These are phyloP conservation scores for Neostapfia colusana DNA, from an alignment of 176 grass and related monocot species.

Conservation along the genomic window DNA sequence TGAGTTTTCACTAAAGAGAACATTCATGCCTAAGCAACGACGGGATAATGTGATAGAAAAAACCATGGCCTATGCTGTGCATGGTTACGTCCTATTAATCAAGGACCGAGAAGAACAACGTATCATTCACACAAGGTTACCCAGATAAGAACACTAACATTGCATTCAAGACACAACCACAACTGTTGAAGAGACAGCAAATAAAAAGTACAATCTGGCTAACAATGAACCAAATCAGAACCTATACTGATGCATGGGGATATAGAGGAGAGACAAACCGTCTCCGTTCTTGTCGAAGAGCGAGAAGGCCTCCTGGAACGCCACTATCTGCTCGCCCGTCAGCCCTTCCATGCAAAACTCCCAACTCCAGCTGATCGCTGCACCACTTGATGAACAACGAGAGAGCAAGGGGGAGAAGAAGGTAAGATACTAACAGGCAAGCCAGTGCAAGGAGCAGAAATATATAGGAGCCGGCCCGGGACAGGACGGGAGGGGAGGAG, in stretches of 20 bases:
- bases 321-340: conserved; percentile 60
- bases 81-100: conserved; percentile 10
- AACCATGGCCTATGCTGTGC: neutral
- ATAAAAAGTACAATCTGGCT: neutral
- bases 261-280: conserved; percentile 33
- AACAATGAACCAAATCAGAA: neutral
- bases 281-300: conserved; percentile 87
- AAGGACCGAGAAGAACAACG: neutral
- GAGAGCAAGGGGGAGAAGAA: neutral
- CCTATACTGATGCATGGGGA: neutral
- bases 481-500: too few relatives aligned
- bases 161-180: neutral
- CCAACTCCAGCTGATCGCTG: neutral
- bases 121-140: conserved; percentile 8
- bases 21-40: neutral
- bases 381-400: conserved; percentile 1
- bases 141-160: conserved; percentile 14
- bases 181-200: neutral
- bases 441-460: neutral
- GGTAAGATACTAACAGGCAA: neutral
- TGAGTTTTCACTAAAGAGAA: neutral
- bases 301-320: conserved; percentile 69
- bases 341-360: conserved; percentile 53
- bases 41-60: neutral
- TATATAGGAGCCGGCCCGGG: neutral